Evolutionary conservation across 495 filamentous ascomycete species (phyloP), one percentile per base, ranked within the genome.

Genomic region (Staphylotrichum tortipilum): DNA sequence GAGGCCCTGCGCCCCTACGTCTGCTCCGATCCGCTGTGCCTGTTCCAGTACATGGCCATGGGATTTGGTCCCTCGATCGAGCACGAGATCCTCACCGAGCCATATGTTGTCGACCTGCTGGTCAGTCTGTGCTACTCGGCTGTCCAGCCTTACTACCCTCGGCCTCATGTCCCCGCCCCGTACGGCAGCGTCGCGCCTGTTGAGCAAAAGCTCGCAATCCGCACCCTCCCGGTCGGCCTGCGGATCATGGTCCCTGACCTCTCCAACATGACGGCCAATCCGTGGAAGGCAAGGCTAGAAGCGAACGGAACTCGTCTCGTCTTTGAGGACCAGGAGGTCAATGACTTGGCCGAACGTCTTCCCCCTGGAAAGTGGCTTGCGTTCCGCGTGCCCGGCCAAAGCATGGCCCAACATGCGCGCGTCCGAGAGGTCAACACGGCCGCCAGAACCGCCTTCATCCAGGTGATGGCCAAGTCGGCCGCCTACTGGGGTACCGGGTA

Each of bases 1-100:
- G 86, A 90, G 55, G 84, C 90, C n/a, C 69, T 97, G 36, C 91
- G 89, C 51, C 91, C 91, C 0, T 95, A 92, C 57, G 88, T 95
- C 17, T 97, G 91, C 72, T 81, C 78, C 23, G 78, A 80, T 17
- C 77, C 76, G 3, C 73, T 97, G 7, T 97, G 91, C 59, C 69
- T 95, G 2, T 92, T 88, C 55, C 91, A 97, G 59, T 95, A 94
- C 68, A 86, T 95, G 79, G 75, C 77, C n/a, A 73, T 92, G 22
- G 89, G 88, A 0, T 82, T 95, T 62, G 90, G 90, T 0, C 83
- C 88, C 2, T 86, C 80, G 58, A 78, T 95, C 47, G 89, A 95
- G 60, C 78, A 88, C 59, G 89, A 95, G 58, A 86, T 97, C 26
- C 52, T 83, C 24, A 76, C 80, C 14, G 84, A 92, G 54, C 88